A percentile compares a stretch with the other conserved stretches of the same genome.
Evolutionary conservation across 495 filamentous ascomycete species (phyloP).

Genomic region (Achaetomiella virescens): DNA sequence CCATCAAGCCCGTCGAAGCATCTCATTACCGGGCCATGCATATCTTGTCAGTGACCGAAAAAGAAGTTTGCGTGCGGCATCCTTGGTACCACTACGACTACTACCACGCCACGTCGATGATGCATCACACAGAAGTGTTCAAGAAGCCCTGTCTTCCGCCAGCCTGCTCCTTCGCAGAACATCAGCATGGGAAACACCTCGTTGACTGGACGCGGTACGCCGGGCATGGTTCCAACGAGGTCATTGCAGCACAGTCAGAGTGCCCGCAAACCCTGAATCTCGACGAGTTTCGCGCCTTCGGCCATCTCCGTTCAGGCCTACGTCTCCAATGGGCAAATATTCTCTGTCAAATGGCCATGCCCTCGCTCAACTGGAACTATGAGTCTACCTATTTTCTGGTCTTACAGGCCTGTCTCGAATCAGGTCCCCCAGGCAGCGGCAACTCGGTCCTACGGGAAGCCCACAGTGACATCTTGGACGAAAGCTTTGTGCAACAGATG

Average conservation of each 20-base stretch:
- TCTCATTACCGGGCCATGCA: slow-evolving; percentile 14
- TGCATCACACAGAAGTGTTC: not conserved
- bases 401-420: slow-evolving; percentile 46
- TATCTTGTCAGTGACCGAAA: slow-evolving; percentile 20
- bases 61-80: slow-evolving; percentile 41
- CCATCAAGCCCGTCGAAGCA: slow-evolving; percentile 11
- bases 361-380: slow-evolving; percentile 43
- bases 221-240: slow-evolving; percentile 33
- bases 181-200: not conserved
- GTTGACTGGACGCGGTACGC: slow-evolving; percentile 10
- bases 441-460: not conserved
- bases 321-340: slow-evolving; percentile 53
- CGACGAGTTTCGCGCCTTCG: slow-evolving; percentile 47
- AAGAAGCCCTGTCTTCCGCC: not conserved
- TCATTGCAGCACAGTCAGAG: slow-evolving; percentile 40
- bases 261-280: slow-evolving; percentile 41
- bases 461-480: not conserved
- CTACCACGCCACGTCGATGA: slow-evolving; percentile 10
- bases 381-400: slow-evolving; percentile 40
- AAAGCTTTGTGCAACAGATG: not conserved
- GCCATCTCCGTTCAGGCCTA: slow-evolving; percentile 41
- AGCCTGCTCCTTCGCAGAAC: slow-evolving; percentile 10
- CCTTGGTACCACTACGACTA: slow-evolving; percentile 34
- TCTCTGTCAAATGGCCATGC: slow-evolving; percentile 42
- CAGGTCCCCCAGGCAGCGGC: slow-evolving; percentile 27